These are phyloP conservation scores for Malassezia pachydermatis DNA, from an alignment of 1,284 basidiomycete species.

Conservation along the genomic window DNA sequence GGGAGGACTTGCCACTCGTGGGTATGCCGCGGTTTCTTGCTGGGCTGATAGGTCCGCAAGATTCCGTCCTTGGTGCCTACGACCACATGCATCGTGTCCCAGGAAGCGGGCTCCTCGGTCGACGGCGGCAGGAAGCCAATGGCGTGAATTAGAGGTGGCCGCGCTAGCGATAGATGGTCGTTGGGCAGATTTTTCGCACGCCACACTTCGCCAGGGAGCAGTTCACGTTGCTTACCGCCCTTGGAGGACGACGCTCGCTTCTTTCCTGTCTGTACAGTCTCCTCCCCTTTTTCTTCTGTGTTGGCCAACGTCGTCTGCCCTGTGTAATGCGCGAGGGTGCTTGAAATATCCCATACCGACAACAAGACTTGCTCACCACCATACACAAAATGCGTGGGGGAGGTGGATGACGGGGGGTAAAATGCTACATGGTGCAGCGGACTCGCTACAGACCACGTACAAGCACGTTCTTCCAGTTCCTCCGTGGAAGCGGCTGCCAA, in stretches of 20 bases:
- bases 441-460: conserved; percentile 7
- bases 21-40: conserved; percentile 1
- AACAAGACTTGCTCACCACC: conserved; percentile 16
- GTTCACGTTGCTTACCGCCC: neutral
- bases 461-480: neutral
- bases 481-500: neutral
- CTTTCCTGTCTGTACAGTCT: neutral
- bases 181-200: conserved; percentile 19
- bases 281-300: neutral
- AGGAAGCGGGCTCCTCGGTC: neutral
- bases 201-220: conserved; percentile 14
- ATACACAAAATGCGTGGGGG: conserved; percentile 10
- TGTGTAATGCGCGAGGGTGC: neutral
- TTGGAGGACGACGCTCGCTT: conserved; percentile 3
- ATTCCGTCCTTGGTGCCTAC: conserved; percentile 19
- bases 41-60: conserved; percentile 13
- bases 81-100: neutral
- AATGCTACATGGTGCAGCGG: conserved; percentile 15
- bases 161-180: conserved; percentile 9
- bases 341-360: conserved; percentile 8
- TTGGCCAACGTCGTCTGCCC: neutral
- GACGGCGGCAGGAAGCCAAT: conserved; percentile 5
- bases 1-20: conserved; percentile 12
- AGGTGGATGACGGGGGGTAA: neutral
- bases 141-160: conserved; percentile 11